Percentiles rank a stretch among this genome's conserved stretches.
phyloP scores from a whole-genome alignment of 176 grass and related monocot genomes.

The Oryza coarctata region DNA sequence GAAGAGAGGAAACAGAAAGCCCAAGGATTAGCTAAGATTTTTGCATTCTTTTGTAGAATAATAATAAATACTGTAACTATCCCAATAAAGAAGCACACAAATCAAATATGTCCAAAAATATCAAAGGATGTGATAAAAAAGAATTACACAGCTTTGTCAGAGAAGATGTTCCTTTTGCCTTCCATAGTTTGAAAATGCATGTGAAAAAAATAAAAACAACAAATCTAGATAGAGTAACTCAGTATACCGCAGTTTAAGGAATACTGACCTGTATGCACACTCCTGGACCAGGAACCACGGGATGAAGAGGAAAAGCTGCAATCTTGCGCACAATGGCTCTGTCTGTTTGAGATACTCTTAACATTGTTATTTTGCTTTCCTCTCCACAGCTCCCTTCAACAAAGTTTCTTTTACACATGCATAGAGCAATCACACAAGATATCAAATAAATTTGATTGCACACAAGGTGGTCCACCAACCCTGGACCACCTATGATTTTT shows the following conservation, averaged over 20 bases:
- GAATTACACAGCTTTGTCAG: not conserved
- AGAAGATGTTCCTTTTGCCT: not conserved
- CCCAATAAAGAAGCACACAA: not conserved
- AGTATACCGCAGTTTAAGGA: slow-evolving; percentile 7
- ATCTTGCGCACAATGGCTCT: no score
- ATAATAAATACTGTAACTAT: not conserved
- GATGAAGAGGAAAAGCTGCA: no score
- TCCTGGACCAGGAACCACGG: not conserved
- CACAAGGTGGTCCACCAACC: no score
- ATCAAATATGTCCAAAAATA: no score
- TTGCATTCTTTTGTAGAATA: slow-evolving; percentile 6
- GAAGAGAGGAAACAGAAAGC: slow-evolving; percentile 36
- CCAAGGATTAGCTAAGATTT: not conserved
- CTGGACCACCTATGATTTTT: no score
- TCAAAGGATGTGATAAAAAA: not conserved
- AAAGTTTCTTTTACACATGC: no score
- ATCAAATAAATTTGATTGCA: no score
- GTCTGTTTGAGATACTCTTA: no score
- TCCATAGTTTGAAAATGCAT: not conserved
- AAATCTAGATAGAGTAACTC: slow-evolving; percentile 27
- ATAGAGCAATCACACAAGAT: no score
- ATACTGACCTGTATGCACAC: slow-evolving; percentile 83
- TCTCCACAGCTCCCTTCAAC: no score
- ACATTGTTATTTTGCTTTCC: no score
- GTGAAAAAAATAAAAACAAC: slow-evolving; percentile 9